Evolutionary conservation across 164 flowering plant genomes (phyloP), one percentile per base, ranked within the genome.

Genomic region (Akebia trifoliata): DNA sequence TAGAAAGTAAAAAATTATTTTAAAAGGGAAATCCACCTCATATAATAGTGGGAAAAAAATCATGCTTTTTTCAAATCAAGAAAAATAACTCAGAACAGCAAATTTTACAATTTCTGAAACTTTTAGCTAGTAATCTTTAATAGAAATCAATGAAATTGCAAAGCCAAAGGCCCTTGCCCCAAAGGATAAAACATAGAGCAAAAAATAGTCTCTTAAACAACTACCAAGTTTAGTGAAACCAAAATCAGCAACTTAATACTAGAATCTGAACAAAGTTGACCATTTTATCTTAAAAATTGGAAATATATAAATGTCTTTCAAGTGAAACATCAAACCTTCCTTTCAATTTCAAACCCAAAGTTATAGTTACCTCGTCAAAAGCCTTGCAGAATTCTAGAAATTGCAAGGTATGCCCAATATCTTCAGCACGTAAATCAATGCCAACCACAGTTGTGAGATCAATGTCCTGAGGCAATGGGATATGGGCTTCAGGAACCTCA

Each of bases 351-450:
- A 17, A 43, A 1, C 7, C 20, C 3, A 45, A 30, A 6, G 2
- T 40, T 21, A 29, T 9, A 8, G 17, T 65, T 83, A 82, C 99
- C 90, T 81, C 48, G 52, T 85, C 86, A 78, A 94, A 94, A 65
- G 81, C 75, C 44, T 76, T 58, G 72, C 96, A 90, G 59, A 94
- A 94, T 67, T 94, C 99, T 31, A 94, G 62, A 48, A 94, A 87
- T 36, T 94, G 99, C 65, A 94, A 63, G 15, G 86, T 91, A 36
- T 74, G 68, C 17, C 99, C 99, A 74, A 77, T 78, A 72, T 80
- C 84, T 56, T 78, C 77, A 35, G 79, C 68, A 42, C 72, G 70
- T 9, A 87, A 45, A 2, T 90, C 85, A 50, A 81, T 55, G 8
- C 84, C 91, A 49, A 63, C 80, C 26, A 86, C 74, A 61, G 43